phyloP scores from a whole-genome alignment of 2,329 filamentous ascomycete genomes.

The Thelonectria discophora region DNA sequence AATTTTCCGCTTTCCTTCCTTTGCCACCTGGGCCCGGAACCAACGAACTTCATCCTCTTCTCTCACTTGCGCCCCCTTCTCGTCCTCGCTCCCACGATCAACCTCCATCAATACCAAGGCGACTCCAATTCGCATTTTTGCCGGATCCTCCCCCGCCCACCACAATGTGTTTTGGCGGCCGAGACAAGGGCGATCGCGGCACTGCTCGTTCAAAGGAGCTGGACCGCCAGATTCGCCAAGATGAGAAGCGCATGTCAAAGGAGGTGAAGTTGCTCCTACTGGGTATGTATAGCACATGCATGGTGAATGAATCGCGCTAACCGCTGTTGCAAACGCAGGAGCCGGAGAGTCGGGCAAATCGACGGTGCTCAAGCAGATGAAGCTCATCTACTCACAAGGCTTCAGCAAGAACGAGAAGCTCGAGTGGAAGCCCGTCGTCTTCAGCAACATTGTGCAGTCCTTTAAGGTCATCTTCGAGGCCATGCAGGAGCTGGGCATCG shows the following conservation, averaged over 20 bases:
- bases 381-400: constrained; percentile 92
- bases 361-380: constrained; percentile 98
- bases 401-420: constrained; percentile 90
- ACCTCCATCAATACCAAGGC: background rate
- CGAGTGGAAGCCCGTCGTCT: constrained; percentile 94
- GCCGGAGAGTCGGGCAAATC: constrained; percentile 93
- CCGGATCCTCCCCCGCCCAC: constrained; percentile 15
- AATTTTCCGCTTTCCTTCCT: background rate
- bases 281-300: constrained; percentile 60
- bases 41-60: background rate
- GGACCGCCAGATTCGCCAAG: constrained; percentile 83
- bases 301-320: constrained; percentile 22
- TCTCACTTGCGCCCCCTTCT: background rate
- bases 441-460: constrained; percentile 92
- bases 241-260: constrained; percentile 85
- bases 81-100: constrained; percentile 1
- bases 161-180: constrained; percentile 71
- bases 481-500: constrained; percentile 84
- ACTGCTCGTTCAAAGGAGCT: constrained; percentile 75
- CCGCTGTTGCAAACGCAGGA: constrained; percentile 60
- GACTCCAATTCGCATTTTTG: constrained; percentile 8
- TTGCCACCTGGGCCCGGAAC: background rate
- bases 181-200: constrained; percentile 60
- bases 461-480: constrained; percentile 91
- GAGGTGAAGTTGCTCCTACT: constrained; percentile 95